Conservation (phyloP, 176 grass and related monocot species). For the Ensete glaucum region DNA sequence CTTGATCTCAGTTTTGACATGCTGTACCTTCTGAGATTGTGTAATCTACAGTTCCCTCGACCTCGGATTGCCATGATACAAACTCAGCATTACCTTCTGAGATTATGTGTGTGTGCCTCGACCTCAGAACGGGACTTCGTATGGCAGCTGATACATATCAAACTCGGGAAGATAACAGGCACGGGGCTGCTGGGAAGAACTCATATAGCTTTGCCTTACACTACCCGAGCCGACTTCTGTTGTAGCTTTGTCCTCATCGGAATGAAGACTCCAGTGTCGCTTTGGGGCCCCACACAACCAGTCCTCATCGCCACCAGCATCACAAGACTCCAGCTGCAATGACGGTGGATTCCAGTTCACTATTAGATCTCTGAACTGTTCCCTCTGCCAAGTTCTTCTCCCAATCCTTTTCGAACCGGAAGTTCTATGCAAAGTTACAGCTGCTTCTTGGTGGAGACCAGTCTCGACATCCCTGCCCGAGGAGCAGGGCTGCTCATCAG, state of each 20-base stretch:
- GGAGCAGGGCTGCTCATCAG: neutral
- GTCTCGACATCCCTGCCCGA: neutral
- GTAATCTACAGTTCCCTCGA: too few species aligned
- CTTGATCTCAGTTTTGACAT: too few species aligned
- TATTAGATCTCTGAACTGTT: neutral
- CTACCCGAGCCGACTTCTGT: neutral
- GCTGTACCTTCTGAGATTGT: too few species aligned
- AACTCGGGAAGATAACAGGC: constrained; percentile 14
- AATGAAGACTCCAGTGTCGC: neutral
- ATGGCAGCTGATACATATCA: constrained; percentile 13
- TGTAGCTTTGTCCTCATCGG: neutral
- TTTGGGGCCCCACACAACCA: neutral
- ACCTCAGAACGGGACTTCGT: constrained; percentile 6
- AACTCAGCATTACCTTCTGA: neutral
- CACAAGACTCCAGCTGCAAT: neutral
- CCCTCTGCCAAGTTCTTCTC: neutral
- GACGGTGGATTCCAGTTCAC: neutral
- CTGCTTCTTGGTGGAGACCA: neutral
- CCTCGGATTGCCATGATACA: too few species aligned
- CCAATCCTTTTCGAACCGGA: neutral
- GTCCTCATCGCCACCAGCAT: neutral
- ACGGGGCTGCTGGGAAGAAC: neutral
- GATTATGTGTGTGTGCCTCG: neutral
- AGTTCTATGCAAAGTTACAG: neutral
- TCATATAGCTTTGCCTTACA: neutral